phyloP scores from a whole-genome alignment of 768 basidiomycete species.

The Lactifluus volemus region DNA sequence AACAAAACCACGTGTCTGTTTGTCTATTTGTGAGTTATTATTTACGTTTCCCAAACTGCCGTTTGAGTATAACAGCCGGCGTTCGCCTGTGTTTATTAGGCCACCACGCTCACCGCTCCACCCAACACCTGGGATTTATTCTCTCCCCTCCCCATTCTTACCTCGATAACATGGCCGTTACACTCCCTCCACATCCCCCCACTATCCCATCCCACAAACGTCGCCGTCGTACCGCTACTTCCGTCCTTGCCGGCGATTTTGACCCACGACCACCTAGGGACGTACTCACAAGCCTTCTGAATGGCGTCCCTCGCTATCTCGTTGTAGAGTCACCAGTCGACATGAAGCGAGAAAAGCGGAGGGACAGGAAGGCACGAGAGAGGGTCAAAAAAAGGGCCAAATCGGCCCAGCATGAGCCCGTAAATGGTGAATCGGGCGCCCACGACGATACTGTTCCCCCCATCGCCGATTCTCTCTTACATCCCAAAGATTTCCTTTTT shows the following conservation, averaged over 20 bases:
- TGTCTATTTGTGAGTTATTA: conserved; percentile 14
- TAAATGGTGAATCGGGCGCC: conserved; percentile 20
- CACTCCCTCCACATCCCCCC: conserved; percentile 21
- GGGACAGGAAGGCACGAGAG: conserved; percentile 44
- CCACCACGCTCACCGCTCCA: conserved; percentile 20
- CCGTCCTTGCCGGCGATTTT: conserved; percentile 68
- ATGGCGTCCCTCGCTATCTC: conserved; percentile 62
- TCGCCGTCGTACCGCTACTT: conserved; percentile 56
- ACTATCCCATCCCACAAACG: conserved; percentile 26
- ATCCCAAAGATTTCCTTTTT: conserved; percentile 16
- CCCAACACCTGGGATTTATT: conserved; percentile 12
- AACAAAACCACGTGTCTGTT: conserved; percentile 17
- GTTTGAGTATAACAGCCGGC: conserved; percentile 20
- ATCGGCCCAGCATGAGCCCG: conserved; percentile 24
- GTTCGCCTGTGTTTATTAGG: conserved; percentile 17
- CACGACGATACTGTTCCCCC: conserved; percentile 19
- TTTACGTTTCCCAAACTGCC: conserved; percentile 9
- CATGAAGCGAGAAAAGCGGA: conserved; percentile 44
- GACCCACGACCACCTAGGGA: conserved; percentile 61
- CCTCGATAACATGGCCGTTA: conserved; percentile 26
- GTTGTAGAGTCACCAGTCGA: conserved; percentile 55
- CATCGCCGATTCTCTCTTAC: conserved; percentile 15
- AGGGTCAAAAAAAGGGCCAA: conserved; percentile 40
- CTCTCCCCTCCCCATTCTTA: background rate
- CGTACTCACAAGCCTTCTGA: conserved; percentile 70